These are phyloP conservation scores for Flaveria ramosissima DNA, from an alignment of 129 eudicot genomes.

Conservation along the genomic window DNA sequence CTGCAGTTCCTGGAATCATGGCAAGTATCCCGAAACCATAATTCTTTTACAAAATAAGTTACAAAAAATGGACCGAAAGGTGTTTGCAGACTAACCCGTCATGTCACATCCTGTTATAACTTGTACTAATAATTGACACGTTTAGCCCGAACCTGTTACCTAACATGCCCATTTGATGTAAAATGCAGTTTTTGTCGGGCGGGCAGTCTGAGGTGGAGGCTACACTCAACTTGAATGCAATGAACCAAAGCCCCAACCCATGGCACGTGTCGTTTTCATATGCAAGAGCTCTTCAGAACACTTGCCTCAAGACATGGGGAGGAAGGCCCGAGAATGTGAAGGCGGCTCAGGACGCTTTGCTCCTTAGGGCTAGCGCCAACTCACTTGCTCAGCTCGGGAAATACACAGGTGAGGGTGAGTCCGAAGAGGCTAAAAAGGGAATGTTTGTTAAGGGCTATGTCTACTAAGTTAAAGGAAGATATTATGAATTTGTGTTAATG, in stretches of 20 bases:
- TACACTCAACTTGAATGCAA: constrained; percentile 77
- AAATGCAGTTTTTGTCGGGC: constrained; percentile 81
- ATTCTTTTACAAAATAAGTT: neutral
- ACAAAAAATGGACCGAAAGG: neutral
- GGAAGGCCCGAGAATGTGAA: constrained; percentile 78
- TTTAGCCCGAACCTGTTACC: neutral
- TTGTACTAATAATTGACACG: neutral
- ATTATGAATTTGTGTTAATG: constrained; percentile 31
- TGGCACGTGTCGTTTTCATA: constrained; percentile 93
- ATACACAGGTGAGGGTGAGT: constrained; percentile 76
- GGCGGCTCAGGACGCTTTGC: constrained; percentile 81
- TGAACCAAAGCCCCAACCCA: constrained; percentile 91
- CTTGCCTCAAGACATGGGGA: constrained; percentile 92
- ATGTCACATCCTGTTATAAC: neutral
- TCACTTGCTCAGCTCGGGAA: constrained; percentile 88
- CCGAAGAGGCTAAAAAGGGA: constrained; percentile 72
- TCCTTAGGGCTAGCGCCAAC: constrained; percentile 71
- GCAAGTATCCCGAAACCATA: constrained; percentile 38
- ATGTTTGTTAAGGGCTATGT: constrained; percentile 76
- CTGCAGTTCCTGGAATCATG: constrained; percentile 90
- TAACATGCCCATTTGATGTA: constrained; percentile 1
- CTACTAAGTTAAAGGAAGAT: constrained; percentile 43
- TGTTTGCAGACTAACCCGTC: neutral
- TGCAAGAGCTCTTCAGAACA: constrained; percentile 89
- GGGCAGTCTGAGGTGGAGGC: constrained; percentile 94